phyloP scores from a whole-genome alignment of 2,329 filamentous ascomycete species.

The Xylariaceae sp. region DNA sequence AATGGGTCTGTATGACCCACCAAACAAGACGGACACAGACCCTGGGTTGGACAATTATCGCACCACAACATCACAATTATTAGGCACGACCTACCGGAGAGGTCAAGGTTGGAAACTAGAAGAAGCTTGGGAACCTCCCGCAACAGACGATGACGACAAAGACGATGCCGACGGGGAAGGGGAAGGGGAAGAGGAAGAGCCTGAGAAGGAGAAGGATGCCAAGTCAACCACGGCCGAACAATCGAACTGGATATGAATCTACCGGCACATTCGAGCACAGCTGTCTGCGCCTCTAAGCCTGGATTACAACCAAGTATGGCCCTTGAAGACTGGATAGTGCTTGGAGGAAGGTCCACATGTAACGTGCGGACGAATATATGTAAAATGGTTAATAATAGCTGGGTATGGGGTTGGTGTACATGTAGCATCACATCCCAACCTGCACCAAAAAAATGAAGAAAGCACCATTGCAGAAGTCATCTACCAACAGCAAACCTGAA shows the following conservation, averaged over 20 bases:
- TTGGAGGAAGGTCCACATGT: conserved; percentile 2
- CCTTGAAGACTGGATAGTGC: conserved; percentile 21
- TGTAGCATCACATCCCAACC: conserved; percentile 1
- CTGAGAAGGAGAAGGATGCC: conserved; percentile 37
- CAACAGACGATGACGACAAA: conserved; percentile 59
- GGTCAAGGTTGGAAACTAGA: conserved; percentile 81
- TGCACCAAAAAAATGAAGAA: conserved; percentile 22
- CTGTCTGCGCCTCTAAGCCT: conserved; percentile 6
- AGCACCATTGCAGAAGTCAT: conserved; percentile 7
- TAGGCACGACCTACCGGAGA: conserved; percentile 53
- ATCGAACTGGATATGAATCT: conserved; percentile 30
- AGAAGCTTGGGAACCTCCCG: conserved; percentile 75
- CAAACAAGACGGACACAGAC: conserved; percentile 58
- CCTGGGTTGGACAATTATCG: conserved; percentile 57
- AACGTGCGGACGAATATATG: conserved; percentile 3
- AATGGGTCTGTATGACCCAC: conserved; percentile 78
- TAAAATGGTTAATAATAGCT: conserved; percentile 21
- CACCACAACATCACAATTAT: conserved; percentile 56
- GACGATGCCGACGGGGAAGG: conserved; percentile 49
- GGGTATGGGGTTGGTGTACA: conserved; percentile 5
- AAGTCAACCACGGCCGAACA: conserved; percentile 35
- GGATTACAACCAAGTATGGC: not conserved
- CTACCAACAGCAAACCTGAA: not conserved
- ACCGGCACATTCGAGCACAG: conserved; percentile 10
- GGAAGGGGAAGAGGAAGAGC: conserved; percentile 41